Evolutionary conservation across 129 eudicot species (phyloP).

Genomic region (Deinandra increscens): DNA sequence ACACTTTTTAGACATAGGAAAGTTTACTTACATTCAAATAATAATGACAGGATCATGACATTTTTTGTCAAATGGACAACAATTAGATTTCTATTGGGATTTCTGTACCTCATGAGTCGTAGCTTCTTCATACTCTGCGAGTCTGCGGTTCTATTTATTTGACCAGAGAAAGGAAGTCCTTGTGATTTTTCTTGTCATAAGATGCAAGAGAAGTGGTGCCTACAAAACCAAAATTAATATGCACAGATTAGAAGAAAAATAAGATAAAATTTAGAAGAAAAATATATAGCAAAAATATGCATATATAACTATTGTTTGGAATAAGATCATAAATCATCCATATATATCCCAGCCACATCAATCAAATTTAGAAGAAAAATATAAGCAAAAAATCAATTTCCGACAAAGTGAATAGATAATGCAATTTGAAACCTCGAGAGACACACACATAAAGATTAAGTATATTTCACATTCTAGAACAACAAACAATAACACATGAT

Average conservation of each 20-base stretch:
- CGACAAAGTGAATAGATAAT: neutral
- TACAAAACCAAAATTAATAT: neutral
- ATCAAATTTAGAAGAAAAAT: neutral
- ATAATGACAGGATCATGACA: too few species aligned
- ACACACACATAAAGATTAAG: slow-evolving; percentile 97
- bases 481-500: slow-evolving; percentile 3
- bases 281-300: too few species aligned
- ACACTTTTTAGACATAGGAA: too few species aligned
- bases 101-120: too few species aligned
- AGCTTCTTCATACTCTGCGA: slow-evolving; percentile 99
- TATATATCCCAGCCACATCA: neutral
- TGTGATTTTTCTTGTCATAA: slow-evolving; percentile 87
- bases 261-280: too few species aligned
- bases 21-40: too few species aligned
- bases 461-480: slow-evolving; percentile 77
- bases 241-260: too few species aligned
- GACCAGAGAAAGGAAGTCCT: slow-evolving; percentile 94
- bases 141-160: slow-evolving; percentile 93
- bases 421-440: slow-evolving; percentile 15
- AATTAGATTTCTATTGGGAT: too few species aligned
- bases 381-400: neutral
- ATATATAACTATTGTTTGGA: neutral
- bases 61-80: too few species aligned
- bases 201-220: slow-evolving; percentile 33
- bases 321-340: neutral